Conservation (phyloP, 2,329 filamentous ascomycete genomes). For the Plenodomus lindquistii region DNA sequence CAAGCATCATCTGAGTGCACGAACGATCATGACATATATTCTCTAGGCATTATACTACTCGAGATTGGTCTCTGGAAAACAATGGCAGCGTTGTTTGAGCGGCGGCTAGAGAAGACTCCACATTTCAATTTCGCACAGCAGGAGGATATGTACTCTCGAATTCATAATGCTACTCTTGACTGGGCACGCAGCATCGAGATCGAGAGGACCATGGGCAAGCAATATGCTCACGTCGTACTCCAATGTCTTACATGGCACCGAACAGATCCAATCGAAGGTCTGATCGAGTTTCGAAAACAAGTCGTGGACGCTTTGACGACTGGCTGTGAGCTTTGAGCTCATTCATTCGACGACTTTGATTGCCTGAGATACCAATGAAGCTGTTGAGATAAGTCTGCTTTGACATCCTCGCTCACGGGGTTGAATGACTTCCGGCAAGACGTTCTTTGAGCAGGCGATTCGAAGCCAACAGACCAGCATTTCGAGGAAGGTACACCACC, state of each 20-base stretch:
- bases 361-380: no score
- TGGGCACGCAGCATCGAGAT: conserved; percentile 15
- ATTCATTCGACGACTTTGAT: no score
- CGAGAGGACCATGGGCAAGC: conserved; percentile 15
- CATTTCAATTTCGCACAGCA: conserved; percentile 7
- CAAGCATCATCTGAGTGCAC: conserved; percentile 49
- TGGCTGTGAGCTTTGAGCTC: no score
- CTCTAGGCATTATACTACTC: conserved; percentile 57
- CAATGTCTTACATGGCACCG: conserved; percentile 15
- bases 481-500: no score
- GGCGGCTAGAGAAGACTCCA: conserved; percentile 11
- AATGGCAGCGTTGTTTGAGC: conserved; percentile 13
- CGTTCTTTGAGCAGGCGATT: no score
- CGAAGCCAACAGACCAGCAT: no score
- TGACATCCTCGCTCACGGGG: no score
- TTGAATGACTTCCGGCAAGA: no score
- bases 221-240: conserved; percentile 12
- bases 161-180: conserved; percentile 12
- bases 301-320: conserved; percentile 12
- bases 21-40: conserved; percentile 59
- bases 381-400: no score
- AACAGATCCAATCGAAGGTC: conserved; percentile 8
- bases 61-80: conserved; percentile 56
- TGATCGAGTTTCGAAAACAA: conserved; percentile 14
- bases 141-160: conserved; percentile 9